A percentile compares a stretch with the other conserved stretches of the same genome.
phyloP scores from a whole-genome alignment of 176 grass and related monocot genomes.

The Coix lacrymajobi region DNA sequence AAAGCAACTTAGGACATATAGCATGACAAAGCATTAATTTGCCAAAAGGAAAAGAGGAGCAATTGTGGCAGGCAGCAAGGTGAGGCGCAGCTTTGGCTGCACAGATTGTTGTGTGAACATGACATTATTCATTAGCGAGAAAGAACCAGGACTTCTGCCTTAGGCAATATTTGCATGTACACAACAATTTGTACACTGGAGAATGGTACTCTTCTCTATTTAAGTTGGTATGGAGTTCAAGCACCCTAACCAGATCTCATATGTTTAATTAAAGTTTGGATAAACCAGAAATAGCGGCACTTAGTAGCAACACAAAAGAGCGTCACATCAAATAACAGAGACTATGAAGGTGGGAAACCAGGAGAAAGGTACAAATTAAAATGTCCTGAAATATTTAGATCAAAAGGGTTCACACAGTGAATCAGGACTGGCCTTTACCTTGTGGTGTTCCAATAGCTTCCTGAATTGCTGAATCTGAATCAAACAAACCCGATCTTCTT shows the following conservation, averaged over 20 bases:
- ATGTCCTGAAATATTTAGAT: background rate
- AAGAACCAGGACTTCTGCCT: background rate
- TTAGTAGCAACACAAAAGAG: background rate
- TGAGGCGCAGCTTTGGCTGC: background rate
- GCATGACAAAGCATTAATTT: background rate
- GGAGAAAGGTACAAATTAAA: background rate
- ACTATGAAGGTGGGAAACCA: background rate
- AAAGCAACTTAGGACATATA: background rate
- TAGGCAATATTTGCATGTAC: background rate
- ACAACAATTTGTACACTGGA: background rate
- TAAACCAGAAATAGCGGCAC: background rate
- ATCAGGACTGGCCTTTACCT: conserved; percentile 39
- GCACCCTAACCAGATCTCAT: background rate
- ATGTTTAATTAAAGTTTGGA: background rate
- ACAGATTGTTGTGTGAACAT: background rate
- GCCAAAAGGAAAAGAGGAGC: background rate
- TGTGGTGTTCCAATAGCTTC: conserved; percentile 35
- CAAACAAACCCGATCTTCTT: conserved; percentile 39
- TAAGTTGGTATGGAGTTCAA: background rate
- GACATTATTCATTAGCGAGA: background rate
- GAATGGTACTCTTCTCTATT: background rate
- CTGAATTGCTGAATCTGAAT: conserved; percentile 28
- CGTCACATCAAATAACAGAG: background rate
- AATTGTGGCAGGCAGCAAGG: background rate
- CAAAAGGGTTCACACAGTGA: background rate